Base-by-base conservation (phyloP, 805 yeast species). In the Hagleromyces aurorensis region DNA sequence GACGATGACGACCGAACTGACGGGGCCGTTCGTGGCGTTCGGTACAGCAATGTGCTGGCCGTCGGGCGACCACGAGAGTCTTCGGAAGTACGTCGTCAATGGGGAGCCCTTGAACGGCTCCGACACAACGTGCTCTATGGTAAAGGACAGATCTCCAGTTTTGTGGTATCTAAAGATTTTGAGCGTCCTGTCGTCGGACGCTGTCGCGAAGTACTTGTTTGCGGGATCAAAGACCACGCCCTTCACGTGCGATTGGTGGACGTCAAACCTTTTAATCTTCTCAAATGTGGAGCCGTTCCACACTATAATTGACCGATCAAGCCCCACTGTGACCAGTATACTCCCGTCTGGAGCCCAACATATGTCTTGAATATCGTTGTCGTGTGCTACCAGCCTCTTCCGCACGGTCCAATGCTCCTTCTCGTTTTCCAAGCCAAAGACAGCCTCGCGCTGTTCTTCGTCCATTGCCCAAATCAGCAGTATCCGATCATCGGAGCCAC, bases 151-250 rank as follows among this genome's bases (percentile, higher is more conserved):
- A 38, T 80, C 93, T 4, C 56, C 55, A 4, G 80, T 72, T 34
- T 77, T 74, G 44, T 85, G 85, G 54, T 87, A 91, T 34, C 96
- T 67, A 52, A 89, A 83, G 16, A 91, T 74, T 35, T 94, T 70
- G 27, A 89, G 76, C 0, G 96, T 80, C 48, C 98, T 67, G 57
- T 91, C 99, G 57, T 91, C 99, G 2, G 95, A 82, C 13, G 93
- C 87, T 0, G 99, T 89, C 6, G 95, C 96, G 62, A 91, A 91
- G 55, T 85, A 91, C 59, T 91, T 91, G 55, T 86, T 86, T 3
- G 98, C 98, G 1, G 99, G 99, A 53, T 91, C 99, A 57, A 91
- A 91, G 1, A 89, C 89, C 8, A 91, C 83, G 34, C 98, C 97
- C 57, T 91, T 91, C 16, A 91, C 96, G 61, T 83, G 89, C 2